Base-by-base conservation (phyloP, 495 filamentous ascomycete genomes). In the Evernia prunastri region DNA sequence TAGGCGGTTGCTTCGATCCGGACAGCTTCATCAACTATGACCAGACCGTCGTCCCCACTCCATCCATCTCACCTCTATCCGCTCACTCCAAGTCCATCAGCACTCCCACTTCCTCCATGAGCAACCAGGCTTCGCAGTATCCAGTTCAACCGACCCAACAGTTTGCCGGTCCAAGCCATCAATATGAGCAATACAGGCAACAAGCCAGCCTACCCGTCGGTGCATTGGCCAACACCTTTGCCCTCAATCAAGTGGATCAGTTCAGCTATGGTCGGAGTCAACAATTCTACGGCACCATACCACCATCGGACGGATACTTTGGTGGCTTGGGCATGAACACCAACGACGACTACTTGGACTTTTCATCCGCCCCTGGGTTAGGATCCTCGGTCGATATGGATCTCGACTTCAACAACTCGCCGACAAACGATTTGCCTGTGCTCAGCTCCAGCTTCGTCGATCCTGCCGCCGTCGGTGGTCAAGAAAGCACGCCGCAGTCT, bases 111-210 rank as follows among this genome's bases (percentile, higher is more conserved):
- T 72, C 75, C 23, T 67, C 67, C 13, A 66, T 78, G 25, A 71
- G 75, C n/a, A 69, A 68, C 59, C 57, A 70, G 71, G 27, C 74
- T 75, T 33, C 74, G 76, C 3, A 66, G 71, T 47, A 71, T 68
- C 1, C 70, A 75, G 17, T 72, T 77, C 42, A 67, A 74, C 29
- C 82, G 80, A 40, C 51, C 8, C 84, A 87, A 70, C 74, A 77
- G 18, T 84, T 91, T 68, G 82, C 86, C 51, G 91, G 82, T 25
- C 92, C 93, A 12, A 96, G 91, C 71, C 91, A 96, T 78, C 88
- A 92, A 71, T 98, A 98, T 76, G 87, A 92, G 66, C 84, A 87
- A 53, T 90, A 96, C 76, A 87, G 88, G 74, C 93, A 98, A 71
- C 91, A 96, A 75, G 94, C 92, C 5, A 90, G 91, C 61, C 81